Percentiles rank a stretch among this genome's conserved stretches.
Conservation (phyloP, 495 filamentous ascomycete species). For the Penicillium diatomitis region DNA sequence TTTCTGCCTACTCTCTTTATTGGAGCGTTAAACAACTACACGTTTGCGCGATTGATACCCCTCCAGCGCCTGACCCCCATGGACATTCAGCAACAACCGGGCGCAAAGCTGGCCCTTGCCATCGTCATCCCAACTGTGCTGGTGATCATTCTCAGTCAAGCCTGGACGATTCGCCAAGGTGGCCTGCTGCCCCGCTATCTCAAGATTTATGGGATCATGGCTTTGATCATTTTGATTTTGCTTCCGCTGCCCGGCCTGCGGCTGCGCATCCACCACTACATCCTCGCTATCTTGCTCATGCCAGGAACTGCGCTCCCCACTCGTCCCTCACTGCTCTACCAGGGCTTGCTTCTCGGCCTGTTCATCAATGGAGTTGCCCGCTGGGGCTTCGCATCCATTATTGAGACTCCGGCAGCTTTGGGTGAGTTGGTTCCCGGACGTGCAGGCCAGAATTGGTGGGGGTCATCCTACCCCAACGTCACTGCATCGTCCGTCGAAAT, state of each 20-base stretch:
- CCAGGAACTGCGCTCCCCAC: constrained; percentile 80
- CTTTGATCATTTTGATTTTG: constrained; percentile 49
- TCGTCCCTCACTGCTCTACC: constrained; percentile 66
- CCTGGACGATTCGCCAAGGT: constrained; percentile 66
- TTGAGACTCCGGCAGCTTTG: constrained; percentile 72
- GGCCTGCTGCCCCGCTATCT: constrained; percentile 61
- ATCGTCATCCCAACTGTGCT: constrained; percentile 56
- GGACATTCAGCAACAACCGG: constrained; percentile 69
- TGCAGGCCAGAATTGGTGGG: constrained; percentile 44
- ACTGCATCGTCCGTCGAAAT: constrained; percentile 40
- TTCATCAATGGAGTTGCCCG: constrained; percentile 88
- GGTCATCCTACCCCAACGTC: constrained; percentile 59
- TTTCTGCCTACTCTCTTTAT: constrained; percentile 71
- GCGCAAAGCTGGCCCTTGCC: constrained; percentile 61
- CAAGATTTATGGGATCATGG: constrained; percentile 59
- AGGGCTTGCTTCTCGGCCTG: constrained; percentile 79
- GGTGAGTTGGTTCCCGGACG: constrained; percentile 30
- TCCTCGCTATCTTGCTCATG: constrained; percentile 74
- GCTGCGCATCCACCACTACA: constrained; percentile 90
- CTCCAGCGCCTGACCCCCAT: constrained; percentile 68
- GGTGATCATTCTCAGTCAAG: constrained; percentile 53
- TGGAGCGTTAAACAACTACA: constrained; percentile 74
- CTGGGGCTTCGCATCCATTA: constrained; percentile 85
- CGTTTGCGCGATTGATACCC: constrained; percentile 69
- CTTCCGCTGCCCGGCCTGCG: constrained; percentile 70